phyloP scores from a whole-genome alignment of 2,329 filamentous ascomycete genomes.

The Cladosporium phlei region DNA sequence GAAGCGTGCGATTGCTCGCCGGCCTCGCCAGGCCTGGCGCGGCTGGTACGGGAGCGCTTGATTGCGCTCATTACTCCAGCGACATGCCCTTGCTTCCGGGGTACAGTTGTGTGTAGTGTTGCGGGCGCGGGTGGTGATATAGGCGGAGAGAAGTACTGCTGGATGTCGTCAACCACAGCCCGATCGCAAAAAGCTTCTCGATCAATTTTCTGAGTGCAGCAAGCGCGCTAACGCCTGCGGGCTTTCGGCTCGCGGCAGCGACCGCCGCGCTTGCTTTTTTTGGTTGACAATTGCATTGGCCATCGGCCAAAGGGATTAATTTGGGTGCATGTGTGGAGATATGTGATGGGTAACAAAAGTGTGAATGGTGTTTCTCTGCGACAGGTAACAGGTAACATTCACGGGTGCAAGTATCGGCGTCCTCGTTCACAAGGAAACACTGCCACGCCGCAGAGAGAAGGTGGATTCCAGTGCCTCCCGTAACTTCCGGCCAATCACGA shows the following conservation, averaged over 20 bases:
- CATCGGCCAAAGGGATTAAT: no score
- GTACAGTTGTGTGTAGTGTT: constrained; percentile 4
- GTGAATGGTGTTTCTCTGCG: no score
- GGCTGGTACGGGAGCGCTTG: constrained; percentile 30
- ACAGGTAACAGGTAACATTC: no score
- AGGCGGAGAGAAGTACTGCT: constrained; percentile 1
- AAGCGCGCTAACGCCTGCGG: constrained; percentile 9
- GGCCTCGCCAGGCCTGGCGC: constrained; percentile 25
- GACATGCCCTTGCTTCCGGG: constrained; percentile 20
- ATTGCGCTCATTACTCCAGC: constrained; percentile 31
- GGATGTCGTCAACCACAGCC: constrained; percentile 15
- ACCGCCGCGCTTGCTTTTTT: no score
- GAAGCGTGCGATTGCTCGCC: constrained; percentile 12
- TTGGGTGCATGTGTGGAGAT: no score
- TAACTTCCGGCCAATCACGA: no score
- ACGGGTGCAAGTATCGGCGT: no score
- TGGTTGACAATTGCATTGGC: no score
- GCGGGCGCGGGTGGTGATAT: constrained; percentile 3
- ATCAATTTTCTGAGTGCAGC: constrained; percentile 13
- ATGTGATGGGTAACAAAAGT: no score
- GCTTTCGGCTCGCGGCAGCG: constrained; percentile 7
- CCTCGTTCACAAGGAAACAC: no score
- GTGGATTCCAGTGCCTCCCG: no score
- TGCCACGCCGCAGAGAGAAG: no score
- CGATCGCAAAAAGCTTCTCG: constrained; percentile 13